These are phyloP conservation scores for Zalerion maritima DNA, from an alignment of 495 filamentous ascomycete species.

Conservation along the genomic window DNA sequence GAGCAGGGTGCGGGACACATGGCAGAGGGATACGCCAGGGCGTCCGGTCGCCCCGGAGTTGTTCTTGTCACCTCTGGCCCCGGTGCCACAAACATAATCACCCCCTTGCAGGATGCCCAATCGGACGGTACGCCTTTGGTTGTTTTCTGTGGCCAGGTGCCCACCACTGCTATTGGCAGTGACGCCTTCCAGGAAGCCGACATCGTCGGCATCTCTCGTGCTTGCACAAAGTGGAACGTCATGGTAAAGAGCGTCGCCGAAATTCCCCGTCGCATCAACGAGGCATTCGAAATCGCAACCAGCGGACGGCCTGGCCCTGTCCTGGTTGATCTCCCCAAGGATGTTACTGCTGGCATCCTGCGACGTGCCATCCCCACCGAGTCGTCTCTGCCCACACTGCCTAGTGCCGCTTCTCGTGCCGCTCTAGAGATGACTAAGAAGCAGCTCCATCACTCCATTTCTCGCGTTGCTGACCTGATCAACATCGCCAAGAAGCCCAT, in stretches of 20 bases:
- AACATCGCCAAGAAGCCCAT: conserved; percentile 64
- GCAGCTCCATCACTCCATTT: conserved; percentile 46
- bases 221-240: conserved; percentile 78
- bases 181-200: conserved; percentile 76
- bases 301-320: conserved; percentile 65
- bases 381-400: conserved; percentile 46
- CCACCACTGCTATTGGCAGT: conserved; percentile 56
- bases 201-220: conserved; percentile 58
- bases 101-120: conserved; percentile 64
- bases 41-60: conserved; percentile 59
- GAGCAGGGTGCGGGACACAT: conserved; percentile 74
- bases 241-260: conserved; percentile 72
- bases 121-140: conserved; percentile 69
- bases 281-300: conserved; percentile 75
- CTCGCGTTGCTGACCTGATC: conserved; percentile 49
- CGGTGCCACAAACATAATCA: conserved; percentile 66
- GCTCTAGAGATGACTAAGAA: conserved; percentile 41
- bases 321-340: conserved; percentile 65
- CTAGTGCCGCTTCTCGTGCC: conserved; percentile 53
- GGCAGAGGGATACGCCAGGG: conserved; percentile 66
- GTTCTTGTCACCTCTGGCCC: conserved; percentile 69
- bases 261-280: conserved; percentile 62
- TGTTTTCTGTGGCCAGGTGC: conserved; percentile 66
- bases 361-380: conserved; percentile 53
- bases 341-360: conserved; percentile 56